phyloP scores from a whole-genome alignment of 2,329 filamentous ascomycete species.

The Cladosporium cucumerinum region DNA sequence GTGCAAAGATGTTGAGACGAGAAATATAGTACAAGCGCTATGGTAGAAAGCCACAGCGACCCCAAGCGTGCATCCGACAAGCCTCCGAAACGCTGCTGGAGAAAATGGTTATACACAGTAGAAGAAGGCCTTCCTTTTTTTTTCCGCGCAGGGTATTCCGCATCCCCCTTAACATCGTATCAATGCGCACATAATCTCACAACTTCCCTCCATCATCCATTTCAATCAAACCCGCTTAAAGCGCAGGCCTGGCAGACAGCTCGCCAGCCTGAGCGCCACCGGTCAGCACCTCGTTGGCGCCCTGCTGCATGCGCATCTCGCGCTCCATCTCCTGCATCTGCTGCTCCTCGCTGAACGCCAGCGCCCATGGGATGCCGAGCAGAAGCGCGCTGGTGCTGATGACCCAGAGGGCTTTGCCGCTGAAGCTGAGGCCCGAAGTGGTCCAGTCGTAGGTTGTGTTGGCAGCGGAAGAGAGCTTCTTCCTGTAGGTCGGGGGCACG shows the following conservation, averaged over 20 bases:
- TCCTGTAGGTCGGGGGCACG: constrained; percentile 43
- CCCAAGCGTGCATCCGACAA: not conserved
- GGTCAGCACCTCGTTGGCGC: constrained; percentile 66
- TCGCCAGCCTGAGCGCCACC: constrained; percentile 12
- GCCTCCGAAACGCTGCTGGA: not conserved
- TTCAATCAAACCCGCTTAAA: not conserved
- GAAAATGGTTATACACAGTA: constrained; percentile 12
- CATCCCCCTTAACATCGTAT: not conserved
- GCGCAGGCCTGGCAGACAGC: constrained; percentile 11
- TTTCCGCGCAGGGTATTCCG: not conserved
- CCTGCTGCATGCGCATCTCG: constrained; percentile 93
- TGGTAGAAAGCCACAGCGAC: constrained; percentile 8
- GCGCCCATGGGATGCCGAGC: constrained; percentile 86
- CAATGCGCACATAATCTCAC: not conserved
- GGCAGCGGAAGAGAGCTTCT: constrained; percentile 40
- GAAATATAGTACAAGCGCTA: constrained; percentile 17
- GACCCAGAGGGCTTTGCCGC: constrained; percentile 86
- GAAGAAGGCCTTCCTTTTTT: not conserved
- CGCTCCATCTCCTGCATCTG: constrained; percentile 96
- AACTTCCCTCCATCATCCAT: not conserved
- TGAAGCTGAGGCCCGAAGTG: constrained; percentile 62
- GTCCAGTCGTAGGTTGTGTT: constrained; percentile 56
- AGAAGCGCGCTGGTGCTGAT: constrained; percentile 85
- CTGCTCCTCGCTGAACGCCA: constrained; percentile 94
- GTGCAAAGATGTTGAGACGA: not conserved